These are phyloP conservation scores for Myxozyma lipomycoides DNA, from an alignment of 805 yeast species.

Conservation along the genomic window DNA sequence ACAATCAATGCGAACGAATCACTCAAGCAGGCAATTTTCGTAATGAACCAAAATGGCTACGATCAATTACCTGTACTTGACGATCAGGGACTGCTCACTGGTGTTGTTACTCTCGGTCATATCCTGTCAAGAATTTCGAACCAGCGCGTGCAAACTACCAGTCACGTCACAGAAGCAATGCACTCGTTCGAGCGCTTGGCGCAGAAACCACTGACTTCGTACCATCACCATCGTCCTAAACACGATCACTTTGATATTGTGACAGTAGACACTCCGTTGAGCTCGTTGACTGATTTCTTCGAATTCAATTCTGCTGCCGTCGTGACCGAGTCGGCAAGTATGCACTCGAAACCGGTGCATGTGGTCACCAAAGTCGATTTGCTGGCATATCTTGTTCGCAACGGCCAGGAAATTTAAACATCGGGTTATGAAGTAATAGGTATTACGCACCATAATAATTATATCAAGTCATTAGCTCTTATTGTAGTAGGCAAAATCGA, in stretches of 20 bases:
- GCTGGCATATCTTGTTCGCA: slow-evolving; percentile 45
- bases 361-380: slow-evolving; percentile 86
- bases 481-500: too few relatives aligned
- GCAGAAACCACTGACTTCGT: slow-evolving; percentile 44
- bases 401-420: slow-evolving; percentile 15
- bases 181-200: slow-evolving; percentile 65
- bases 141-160: slow-evolving; percentile 52
- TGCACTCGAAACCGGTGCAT: slow-evolving; percentile 63
- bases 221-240: slow-evolving; percentile 36
- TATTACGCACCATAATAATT: background rate
- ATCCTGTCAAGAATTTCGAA: slow-evolving; percentile 64
- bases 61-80: slow-evolving; percentile 80
- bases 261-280: slow-evolving; percentile 59
- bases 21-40: slow-evolving; percentile 60
- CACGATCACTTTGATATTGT: slow-evolving; percentile 54
- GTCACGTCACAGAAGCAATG: slow-evolving; percentile 56
- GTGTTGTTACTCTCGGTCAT: slow-evolving; percentile 71
- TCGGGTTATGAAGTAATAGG: background rate
- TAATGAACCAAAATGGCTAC: slow-evolving; percentile 70
- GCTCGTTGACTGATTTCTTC: slow-evolving; percentile 69
- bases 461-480: too few relatives aligned
- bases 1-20: slow-evolving; percentile 60
- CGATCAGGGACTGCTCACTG: slow-evolving; percentile 57
- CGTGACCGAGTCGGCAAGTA: slow-evolving; percentile 55
- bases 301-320: slow-evolving; percentile 82